A percentile compares a stretch with the other conserved stretches of the same genome.
Evolutionary conservation across 2,329 filamentous ascomycete genomes (phyloP).

Genomic region (Fusarium napiforme): DNA sequence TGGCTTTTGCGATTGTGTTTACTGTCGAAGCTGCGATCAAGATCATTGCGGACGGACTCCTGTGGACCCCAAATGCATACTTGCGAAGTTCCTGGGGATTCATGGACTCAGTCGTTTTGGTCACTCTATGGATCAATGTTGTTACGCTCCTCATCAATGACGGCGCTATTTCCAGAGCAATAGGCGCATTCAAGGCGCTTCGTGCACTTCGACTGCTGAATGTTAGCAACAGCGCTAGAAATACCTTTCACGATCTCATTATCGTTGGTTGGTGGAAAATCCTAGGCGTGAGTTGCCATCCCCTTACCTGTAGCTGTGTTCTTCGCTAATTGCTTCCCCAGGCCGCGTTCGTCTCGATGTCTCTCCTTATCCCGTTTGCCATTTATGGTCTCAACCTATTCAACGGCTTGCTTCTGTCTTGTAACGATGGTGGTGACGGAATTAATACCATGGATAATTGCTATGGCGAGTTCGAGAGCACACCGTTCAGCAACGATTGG

Average conservation of each 20-base stretch:
- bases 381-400: constrained; percentile 96
- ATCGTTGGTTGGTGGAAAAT: constrained; percentile 96
- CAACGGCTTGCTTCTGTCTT: constrained; percentile 79
- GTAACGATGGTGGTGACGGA: constrained; percentile 71
- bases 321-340: constrained; percentile 32
- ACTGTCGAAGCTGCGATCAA: constrained; percentile 89
- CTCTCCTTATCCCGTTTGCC: constrained; percentile 93
- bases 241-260: constrained; percentile 97
- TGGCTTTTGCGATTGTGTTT: constrained; percentile 89
- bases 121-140: constrained; percentile 97
- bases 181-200: constrained; percentile 96
- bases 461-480: constrained; percentile 82
- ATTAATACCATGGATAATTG: constrained; percentile 76
- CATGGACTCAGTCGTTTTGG: constrained; percentile 89
- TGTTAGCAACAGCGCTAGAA: constrained; percentile 92
- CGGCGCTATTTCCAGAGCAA: constrained; percentile 85
- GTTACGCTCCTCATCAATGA: constrained; percentile 83
- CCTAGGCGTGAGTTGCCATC: constrained; percentile 71
- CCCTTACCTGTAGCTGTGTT: not conserved
- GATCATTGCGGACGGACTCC: constrained; percentile 91
- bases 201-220: constrained; percentile 92
- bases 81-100: constrained; percentile 96
- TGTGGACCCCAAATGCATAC: constrained; percentile 97
- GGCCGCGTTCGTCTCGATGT: constrained; percentile 93
- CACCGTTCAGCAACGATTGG: constrained; percentile 81